Evolutionary conservation across 2,329 filamentous ascomycete species (phyloP), one percentile per base, ranked within the genome.

Genomic region (Fusarium sulawesiense): DNA sequence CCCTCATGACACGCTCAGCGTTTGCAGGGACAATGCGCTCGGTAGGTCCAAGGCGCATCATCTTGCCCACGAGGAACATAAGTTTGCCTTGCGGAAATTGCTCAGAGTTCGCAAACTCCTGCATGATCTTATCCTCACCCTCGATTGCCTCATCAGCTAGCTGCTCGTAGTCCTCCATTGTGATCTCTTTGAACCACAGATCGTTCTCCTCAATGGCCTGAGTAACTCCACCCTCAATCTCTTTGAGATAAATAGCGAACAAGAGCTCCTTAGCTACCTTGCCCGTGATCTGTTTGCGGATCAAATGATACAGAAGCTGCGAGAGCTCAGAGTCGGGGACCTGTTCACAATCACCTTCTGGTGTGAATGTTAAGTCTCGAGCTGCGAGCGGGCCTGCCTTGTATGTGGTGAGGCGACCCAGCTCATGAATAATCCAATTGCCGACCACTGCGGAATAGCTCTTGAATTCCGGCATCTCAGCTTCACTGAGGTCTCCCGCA

Each of bases 371-470:
- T n/a, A 80, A 65, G 32, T 81, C 78, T 13, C 76, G 72, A 7
- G 73, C 69, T 18, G 77, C 77, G 18, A 79, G 66, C 3, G 78
- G 66, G 34, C 78, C 72, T 44, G 79, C 75, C 70, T 82, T 80
- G 66, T 88, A 86, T 2, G 87, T 84, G 14, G 87, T 89, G 13
- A 93, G 80, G 3, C 90, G 89, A 10, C 92, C 92, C 4, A 94
- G 84, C 74, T 94, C 92, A 74, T 94, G 92, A 30, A 94, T 84
- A 47, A 92, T 89, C 92, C 88, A 91, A 74, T 91, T 91, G 4
- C 84, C 84, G 7, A 84, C 84, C 7, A 89, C 78, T 7, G 82
- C 79, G 12, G 85, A 83, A 57, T 83, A 81, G 2, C 70, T 74
- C 37, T 80, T 79, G 42, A 79, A 63, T 7, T 79, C 73, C 2